These are phyloP conservation scores for Ampelocalamus luodianensis DNA, from an alignment of 176 grass and related monocot genomes.

Conservation along the genomic window DNA sequence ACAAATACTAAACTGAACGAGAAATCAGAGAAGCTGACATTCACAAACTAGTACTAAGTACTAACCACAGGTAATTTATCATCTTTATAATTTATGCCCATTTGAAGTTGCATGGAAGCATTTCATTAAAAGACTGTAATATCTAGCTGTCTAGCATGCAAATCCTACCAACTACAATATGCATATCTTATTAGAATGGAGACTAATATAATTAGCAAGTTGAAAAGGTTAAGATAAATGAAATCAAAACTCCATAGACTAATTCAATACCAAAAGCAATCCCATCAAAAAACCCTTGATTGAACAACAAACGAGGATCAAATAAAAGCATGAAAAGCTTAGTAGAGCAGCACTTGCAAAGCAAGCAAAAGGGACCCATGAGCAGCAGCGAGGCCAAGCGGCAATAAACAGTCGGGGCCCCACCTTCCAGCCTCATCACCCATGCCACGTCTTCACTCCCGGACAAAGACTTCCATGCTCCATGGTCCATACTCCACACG, in stretches of 20 bases:
- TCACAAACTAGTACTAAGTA: background rate
- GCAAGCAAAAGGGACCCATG: slow-evolving; percentile 61
- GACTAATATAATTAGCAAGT: no score
- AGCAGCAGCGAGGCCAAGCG: slow-evolving; percentile 36
- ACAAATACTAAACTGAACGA: background rate
- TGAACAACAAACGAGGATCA: slow-evolving; percentile 16
- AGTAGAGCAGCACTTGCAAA: slow-evolving; percentile 44
- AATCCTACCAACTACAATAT: background rate
- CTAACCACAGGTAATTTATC: background rate
- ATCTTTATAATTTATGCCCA: background rate
- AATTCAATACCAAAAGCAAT: slow-evolving; percentile 7
- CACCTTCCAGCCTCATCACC: background rate
- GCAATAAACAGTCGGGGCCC: slow-evolving; percentile 21
- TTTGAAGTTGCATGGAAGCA: slow-evolving; percentile 40
- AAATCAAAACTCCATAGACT: background rate
- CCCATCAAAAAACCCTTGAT: background rate
- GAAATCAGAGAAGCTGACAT: background rate
- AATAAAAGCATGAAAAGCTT: slow-evolving; percentile 35
- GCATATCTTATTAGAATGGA: background rate
- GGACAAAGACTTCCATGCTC: slow-evolving; percentile 14
- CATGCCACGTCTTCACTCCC: slow-evolving; percentile 27
- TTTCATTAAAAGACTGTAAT: background rate
- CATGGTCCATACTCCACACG: background rate
- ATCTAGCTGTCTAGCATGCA: slow-evolving; percentile 12
- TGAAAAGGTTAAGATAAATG: background rate